Evolutionary conservation across 768 basidiomycete genomes (phyloP).

Genomic region (Serendipita sp.): DNA sequence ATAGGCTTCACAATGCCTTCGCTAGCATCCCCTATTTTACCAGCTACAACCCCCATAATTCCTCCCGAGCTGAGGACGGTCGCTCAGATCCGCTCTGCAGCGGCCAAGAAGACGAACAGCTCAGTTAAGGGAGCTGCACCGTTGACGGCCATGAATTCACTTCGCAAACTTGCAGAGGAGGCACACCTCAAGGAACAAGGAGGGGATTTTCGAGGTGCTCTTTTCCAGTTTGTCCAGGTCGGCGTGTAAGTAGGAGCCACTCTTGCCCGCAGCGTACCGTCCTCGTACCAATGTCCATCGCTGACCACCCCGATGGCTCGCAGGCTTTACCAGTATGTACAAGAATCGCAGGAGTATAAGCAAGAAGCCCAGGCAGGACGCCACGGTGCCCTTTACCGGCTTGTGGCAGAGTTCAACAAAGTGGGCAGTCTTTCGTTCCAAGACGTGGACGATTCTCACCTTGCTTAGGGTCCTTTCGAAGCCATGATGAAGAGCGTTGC

Average conservation of each 20-base stretch:
- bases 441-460: not conserved
- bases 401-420: constrained; percentile 2
- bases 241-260: constrained; percentile 4
- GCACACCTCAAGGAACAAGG: not conserved
- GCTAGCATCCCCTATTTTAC: not conserved
- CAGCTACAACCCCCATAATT: not conserved
- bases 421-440: not conserved
- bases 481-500: constrained; percentile 1
- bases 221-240: constrained; percentile 6
- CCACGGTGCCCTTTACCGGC: not conserved
- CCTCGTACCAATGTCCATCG: not conserved
- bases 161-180: not conserved
- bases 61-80: not conserved
- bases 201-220: not conserved
- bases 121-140: constrained; percentile 5
- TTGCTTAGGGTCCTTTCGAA: not conserved
- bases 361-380: not conserved
- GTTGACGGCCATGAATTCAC: constrained; percentile 3
- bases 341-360: constrained; percentile 4
- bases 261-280: not conserved
- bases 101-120: constrained; percentile 1
- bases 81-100: constrained; percentile 2
- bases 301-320: not conserved
- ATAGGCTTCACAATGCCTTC: not conserved
- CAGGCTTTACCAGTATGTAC: constrained; percentile 1